Conservation (phyloP, 352 stramenopile genomes). For the Globisporangium emineosum region DNA sequence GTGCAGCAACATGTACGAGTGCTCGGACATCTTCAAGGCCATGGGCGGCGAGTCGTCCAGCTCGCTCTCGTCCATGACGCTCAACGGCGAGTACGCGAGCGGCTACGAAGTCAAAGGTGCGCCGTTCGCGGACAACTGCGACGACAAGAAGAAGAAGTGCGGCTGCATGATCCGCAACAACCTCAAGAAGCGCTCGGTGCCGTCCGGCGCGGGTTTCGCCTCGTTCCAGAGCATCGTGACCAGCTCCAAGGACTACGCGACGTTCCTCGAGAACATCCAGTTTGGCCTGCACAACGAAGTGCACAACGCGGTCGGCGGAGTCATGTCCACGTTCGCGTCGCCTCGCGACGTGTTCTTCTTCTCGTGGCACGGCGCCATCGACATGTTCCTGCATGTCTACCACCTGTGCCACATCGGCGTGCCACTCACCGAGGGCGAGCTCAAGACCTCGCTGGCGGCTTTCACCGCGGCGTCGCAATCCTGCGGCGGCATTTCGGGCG, state of each 20-base stretch:
- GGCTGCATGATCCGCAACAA: slow-evolving; percentile 42
- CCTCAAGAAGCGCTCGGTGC: slow-evolving; percentile 31
- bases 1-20: slow-evolving; percentile 61
- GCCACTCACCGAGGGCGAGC: slow-evolving; percentile 37
- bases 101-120: slow-evolving; percentile 32
- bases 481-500: slow-evolving; percentile 42
- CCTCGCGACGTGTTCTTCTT: slow-evolving; percentile 67
- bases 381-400: slow-evolving; percentile 70
- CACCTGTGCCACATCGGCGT: slow-evolving; percentile 61
- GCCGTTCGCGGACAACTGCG: slow-evolving; percentile 34
- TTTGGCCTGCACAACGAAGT: slow-evolving; percentile 66
- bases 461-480: slow-evolving; percentile 42
- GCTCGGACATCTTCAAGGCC: slow-evolving; percentile 49
- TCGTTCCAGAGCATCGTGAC: slow-evolving; percentile 51
- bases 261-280: slow-evolving; percentile 55
- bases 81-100: slow-evolving; percentile 28
- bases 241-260: slow-evolving; percentile 46
- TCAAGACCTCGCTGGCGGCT: slow-evolving; percentile 31
- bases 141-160: slow-evolving; percentile 38
- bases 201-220: slow-evolving; percentile 44
- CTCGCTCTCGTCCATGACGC: slow-evolving; percentile 15
- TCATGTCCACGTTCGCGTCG: slow-evolving; percentile 44
- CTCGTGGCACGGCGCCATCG: slow-evolving; percentile 60
- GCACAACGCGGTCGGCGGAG: slow-evolving; percentile 46
- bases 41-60: slow-evolving; percentile 13